Evolutionary conservation across 2,329 filamentous ascomycete species (phyloP).

Genomic region (Aureobasidium sp.): DNA sequence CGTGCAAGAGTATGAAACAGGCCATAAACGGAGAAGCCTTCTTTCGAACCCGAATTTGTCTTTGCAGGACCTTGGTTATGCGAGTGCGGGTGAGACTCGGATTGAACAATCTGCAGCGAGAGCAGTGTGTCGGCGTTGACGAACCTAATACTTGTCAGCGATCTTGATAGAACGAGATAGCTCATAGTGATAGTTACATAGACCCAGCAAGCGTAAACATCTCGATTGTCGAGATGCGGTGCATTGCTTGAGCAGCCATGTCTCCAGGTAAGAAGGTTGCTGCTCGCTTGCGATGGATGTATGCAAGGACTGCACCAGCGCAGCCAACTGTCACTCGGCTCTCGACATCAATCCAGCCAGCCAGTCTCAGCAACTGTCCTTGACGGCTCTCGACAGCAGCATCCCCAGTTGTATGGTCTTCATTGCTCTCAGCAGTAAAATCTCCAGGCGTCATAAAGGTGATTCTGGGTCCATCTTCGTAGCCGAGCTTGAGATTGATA

Average conservation of each 20-base stretch:
- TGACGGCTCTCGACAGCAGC: conserved; percentile 33
- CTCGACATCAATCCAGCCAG: conserved; percentile 64
- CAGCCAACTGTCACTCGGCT: conserved; percentile 70
- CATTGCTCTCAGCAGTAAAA: conserved; percentile 26
- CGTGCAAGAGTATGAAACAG: conserved; percentile 67
- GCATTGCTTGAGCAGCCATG: conserved; percentile 44
- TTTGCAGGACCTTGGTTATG: conserved; percentile 64
- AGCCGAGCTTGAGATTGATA: conserved; percentile 47
- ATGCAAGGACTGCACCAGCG: conserved; percentile 75
- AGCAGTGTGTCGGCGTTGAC: conserved; percentile 71
- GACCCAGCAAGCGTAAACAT: conserved; percentile 63
- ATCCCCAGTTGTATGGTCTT: conserved; percentile 39
- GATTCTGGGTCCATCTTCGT: conserved; percentile 39
- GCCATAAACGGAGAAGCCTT: conserved; percentile 75
- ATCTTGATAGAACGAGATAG: background rate
- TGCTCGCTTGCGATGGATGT: conserved; percentile 62
- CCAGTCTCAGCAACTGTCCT: conserved; percentile 59
- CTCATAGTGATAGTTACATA: conserved; percentile 39
- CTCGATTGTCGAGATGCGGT: conserved; percentile 55
- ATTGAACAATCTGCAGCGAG: conserved; percentile 76
- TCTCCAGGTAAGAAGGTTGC: conserved; percentile 56
- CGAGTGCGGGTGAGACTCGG: conserved; percentile 73
- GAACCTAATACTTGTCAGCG: conserved; percentile 49
- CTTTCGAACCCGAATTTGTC: conserved; percentile 58
- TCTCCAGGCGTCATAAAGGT: conserved; percentile 57